phyloP scores from a whole-genome alignment of 2,329 filamentous ascomycete genomes.

The Boeremia lycopersici region DNA sequence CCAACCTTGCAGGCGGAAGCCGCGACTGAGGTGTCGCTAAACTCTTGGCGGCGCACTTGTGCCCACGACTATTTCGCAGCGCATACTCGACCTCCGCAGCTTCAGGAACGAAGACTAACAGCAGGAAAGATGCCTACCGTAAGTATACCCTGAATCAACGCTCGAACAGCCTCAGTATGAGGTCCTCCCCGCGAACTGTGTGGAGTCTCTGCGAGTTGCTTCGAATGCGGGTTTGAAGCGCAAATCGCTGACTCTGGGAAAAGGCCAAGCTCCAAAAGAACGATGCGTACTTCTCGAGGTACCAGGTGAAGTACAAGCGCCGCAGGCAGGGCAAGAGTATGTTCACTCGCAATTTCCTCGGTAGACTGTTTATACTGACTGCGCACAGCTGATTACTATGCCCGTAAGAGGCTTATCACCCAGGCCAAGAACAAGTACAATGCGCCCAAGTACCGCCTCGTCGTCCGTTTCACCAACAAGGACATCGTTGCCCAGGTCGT shows the following conservation, averaged over 20 bases:
- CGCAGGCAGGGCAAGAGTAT: constrained; percentile 97
- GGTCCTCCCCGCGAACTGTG: constrained; percentile 38
- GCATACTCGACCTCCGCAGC: constrained; percentile 30
- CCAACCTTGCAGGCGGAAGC: constrained; percentile 24
- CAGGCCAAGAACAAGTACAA: constrained; percentile 99
- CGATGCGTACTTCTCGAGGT: constrained; percentile 99
- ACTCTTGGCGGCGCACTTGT: constrained; percentile 24
- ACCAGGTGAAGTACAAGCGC: constrained; percentile 99
- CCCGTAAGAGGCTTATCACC: constrained; percentile 98
- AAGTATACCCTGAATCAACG: constrained; percentile 45
- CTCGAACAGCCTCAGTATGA: constrained; percentile 23
- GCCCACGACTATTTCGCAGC: constrained; percentile 21
- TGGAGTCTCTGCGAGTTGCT: constrained; percentile 80
- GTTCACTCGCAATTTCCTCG: constrained; percentile 48
- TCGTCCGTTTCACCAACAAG: constrained; percentile 99
- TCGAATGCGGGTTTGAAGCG: constrained; percentile 89
- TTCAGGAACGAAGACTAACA: constrained; percentile 34
- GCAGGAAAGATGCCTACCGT: constrained; percentile 55
- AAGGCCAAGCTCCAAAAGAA: constrained; percentile 97
- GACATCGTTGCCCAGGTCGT: constrained; percentile 99
- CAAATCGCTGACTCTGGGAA: constrained; percentile 97
- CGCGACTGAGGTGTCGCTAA: constrained; percentile 20
- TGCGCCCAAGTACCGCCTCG: constrained; percentile 98
- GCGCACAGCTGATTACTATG: constrained; percentile 89
- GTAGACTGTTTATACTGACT: constrained; percentile 61